A percentile compares a stretch with the other conserved stretches of the same genome.
Evolutionary conservation across 2,329 filamentous ascomycete species (phyloP).

Genomic region (Cadophora sp.): DNA sequence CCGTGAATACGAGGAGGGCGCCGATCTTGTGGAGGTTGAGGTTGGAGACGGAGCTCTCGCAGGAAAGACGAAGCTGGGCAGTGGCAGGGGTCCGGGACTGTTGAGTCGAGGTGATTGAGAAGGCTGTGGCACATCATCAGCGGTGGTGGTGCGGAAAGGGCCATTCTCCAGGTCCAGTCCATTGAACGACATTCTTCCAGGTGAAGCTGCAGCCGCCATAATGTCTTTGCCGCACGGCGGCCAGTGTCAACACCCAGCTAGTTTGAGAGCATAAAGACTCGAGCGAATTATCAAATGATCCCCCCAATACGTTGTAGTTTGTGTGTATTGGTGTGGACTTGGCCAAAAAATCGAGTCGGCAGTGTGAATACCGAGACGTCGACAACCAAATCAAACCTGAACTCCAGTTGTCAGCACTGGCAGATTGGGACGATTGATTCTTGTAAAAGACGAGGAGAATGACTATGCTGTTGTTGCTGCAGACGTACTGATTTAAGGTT

Average conservation of each 20-base stretch:
- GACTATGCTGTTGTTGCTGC: conserved; percentile 6
- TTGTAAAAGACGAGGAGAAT: not conserved
- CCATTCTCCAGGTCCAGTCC: conserved; percentile 26
- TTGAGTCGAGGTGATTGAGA: conserved; percentile 22
- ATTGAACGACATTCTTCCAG: conserved; percentile 28
- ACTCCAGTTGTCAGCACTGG: conserved; percentile 8
- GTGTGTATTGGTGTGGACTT: not conserved
- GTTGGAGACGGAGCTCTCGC: conserved; percentile 27
- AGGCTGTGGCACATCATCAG: conserved; percentile 17
- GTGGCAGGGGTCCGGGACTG: conserved; percentile 31
- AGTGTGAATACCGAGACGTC: not conserved
- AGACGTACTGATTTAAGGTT: conserved; percentile 24
- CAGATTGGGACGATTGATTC: not conserved
- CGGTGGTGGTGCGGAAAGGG: conserved; percentile 12
- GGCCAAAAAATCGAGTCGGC: not conserved
- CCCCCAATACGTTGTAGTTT: not conserved
- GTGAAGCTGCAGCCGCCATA: conserved; percentile 33
- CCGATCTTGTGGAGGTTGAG: conserved; percentile 26
- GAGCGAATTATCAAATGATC: conserved; percentile 9
- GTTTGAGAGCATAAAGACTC: conserved; percentile 26
- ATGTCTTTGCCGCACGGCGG: conserved; percentile 30
- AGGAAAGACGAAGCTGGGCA: conserved; percentile 40
- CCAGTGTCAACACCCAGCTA: conserved; percentile 26
- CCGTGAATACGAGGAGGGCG: conserved; percentile 47
- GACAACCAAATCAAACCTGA: conserved; percentile 15